Evolutionary conservation across 345 rosid species (phyloP).

Genomic region (Erucastrum elatum): DNA sequence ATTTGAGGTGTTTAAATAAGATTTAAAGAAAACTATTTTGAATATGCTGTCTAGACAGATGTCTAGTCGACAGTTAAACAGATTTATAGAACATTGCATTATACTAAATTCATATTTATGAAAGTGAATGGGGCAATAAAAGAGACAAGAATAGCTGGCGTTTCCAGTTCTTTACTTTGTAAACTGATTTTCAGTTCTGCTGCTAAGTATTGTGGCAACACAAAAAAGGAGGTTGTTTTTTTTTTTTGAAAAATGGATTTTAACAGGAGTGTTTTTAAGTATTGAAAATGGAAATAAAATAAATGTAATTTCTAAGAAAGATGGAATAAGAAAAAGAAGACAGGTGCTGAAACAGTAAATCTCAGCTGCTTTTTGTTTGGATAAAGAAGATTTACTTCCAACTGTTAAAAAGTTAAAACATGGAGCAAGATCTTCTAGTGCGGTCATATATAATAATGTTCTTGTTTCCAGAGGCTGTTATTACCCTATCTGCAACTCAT

Average conservation of each 20-base stretch:
- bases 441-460: background rate
- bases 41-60: no score
- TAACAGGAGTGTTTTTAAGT: background rate
- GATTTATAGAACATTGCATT: no score
- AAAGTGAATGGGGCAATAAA: background rate
- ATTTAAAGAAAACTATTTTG: no score
- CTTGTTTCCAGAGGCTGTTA: background rate
- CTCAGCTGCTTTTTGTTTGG: background rate
- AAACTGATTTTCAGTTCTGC: constrained; percentile 13
- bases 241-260: no score
- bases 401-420: background rate
- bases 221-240: background rate
- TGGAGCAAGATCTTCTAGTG: background rate
- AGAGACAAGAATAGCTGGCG: constrained; percentile 35
- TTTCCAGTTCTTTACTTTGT: constrained; percentile 6
- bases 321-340: background rate
- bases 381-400: background rate
- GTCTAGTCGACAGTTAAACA: no score
- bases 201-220: background rate
- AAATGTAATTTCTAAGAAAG: background rate
- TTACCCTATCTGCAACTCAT: background rate
- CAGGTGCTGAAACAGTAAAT: background rate
- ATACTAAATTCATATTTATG: background rate
- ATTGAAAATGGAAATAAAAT: background rate
- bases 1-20: no score